Conservation (phyloP, 2,329 filamentous ascomycete genomes). For the Dothidotthia symphoricarpi region DNA sequence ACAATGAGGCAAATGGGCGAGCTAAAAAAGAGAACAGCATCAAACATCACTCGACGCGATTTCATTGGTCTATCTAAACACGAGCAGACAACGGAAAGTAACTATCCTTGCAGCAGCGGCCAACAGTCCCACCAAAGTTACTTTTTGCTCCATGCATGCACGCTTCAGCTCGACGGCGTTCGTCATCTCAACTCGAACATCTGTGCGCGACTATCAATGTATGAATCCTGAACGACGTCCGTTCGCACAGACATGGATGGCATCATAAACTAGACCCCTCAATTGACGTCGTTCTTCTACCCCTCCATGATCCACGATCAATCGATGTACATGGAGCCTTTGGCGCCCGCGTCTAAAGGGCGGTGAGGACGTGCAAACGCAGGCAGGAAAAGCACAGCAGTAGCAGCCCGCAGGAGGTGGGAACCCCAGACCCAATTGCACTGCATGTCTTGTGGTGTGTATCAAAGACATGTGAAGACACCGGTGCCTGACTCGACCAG, state of each 20-base stretch:
- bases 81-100: conserved; percentile 15
- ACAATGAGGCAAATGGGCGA: conserved; percentile 31
- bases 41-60: conserved; percentile 10
- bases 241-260: conserved; percentile 12
- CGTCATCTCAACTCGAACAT: conserved; percentile 14
- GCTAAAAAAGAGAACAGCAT: conserved; percentile 20
- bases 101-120: conserved; percentile 24
- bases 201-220: too few relatives aligned
- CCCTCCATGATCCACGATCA: conserved; percentile 25
- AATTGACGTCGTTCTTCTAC: conserved; percentile 29
- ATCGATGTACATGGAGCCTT: conserved; percentile 32
- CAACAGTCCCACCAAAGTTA: conserved; percentile 23
- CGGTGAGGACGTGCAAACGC: conserved; percentile 37
- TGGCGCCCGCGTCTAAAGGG: conserved; percentile 33
- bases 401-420: conserved; percentile 15
- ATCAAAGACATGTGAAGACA: conserved; percentile 8
- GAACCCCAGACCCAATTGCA: too few relatives aligned
- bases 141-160: conserved; percentile 8
- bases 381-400: conserved; percentile 26
- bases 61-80: conserved; percentile 31
- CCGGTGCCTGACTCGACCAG: background rate
- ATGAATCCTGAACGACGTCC: background rate
- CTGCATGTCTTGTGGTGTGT: conserved; percentile 4
- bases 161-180: conserved; percentile 9
- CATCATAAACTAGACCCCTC: conserved; percentile 12